Percentiles rank a stretch among this genome's conserved stretches.
phyloP scores from a whole-genome alignment of 2,329 filamentous ascomycete species.

The Cordyceps cicadae region DNA sequence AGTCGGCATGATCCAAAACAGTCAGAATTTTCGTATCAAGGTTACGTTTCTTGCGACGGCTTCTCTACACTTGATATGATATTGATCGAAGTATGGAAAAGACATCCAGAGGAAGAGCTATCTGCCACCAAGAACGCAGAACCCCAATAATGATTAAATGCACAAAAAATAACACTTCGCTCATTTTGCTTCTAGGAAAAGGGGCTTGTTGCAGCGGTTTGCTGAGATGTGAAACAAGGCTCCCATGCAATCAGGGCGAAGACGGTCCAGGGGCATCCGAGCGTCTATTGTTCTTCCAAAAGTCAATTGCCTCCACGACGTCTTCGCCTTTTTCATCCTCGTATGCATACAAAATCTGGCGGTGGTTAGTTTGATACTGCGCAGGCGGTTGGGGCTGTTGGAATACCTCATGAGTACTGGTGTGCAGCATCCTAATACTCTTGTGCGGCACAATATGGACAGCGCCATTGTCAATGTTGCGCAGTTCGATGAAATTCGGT shows the following conservation, averaged over 20 bases:
- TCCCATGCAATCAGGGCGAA: slow-evolving; percentile 4
- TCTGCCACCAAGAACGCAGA: not conserved
- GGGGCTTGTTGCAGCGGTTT: not conserved
- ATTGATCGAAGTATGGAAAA: not conserved
- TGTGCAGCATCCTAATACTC: slow-evolving; percentile 96
- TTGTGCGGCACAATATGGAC: slow-evolving; percentile 95
- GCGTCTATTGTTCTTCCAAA: slow-evolving; percentile 68
- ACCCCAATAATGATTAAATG: not conserved
- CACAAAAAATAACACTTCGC: slow-evolving; percentile 4
- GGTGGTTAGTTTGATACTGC: slow-evolving; percentile 12
- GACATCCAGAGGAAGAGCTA: not conserved
- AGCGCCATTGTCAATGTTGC: slow-evolving; percentile 87
- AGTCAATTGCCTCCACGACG: slow-evolving; percentile 89
- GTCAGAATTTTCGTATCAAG: not conserved
- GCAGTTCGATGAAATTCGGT: slow-evolving; percentile 92
- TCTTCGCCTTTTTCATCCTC: slow-evolving; percentile 93
- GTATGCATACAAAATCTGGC: slow-evolving; percentile 93
- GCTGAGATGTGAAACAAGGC: not conserved
- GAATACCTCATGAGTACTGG: slow-evolving; percentile 84
- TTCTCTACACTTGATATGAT: not conserved
- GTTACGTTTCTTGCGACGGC: not conserved
- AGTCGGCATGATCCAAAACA: not conserved
- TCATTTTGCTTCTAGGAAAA: slow-evolving; percentile 7
- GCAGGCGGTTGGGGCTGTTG: not conserved
- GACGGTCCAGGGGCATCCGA: slow-evolving; percentile 31